Base-by-base conservation (phyloP, 2,329 filamentous ascomycete species). In the Nemania sp. region DNA sequence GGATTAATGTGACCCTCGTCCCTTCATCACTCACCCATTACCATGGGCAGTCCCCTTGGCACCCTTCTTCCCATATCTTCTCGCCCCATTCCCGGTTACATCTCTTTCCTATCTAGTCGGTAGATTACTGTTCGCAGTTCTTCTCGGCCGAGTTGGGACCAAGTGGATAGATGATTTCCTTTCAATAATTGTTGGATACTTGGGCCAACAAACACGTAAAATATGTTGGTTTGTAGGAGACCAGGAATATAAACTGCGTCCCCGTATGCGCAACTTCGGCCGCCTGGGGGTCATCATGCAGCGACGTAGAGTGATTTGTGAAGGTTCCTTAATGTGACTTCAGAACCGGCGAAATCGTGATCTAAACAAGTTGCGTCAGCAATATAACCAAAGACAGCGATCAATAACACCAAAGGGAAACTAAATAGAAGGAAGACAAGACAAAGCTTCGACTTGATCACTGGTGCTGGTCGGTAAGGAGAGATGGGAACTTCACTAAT, bases 1-100 rank as follows among this genome's bases (percentile, higher is more conserved):
- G 22, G 75, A 76, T 45, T 71, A 70, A 75, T 70, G 70, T 52
- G n/a, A 26, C 18, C n/a, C 41, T 59, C 66, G 41, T 43, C 20
- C 22, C n/a, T 3, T 11, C 18, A 20, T 26, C 43, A 24, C 29
- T 22, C 15, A 18, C 11, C 20, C 59, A 29, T 38, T 43, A 22
- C 27, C 26, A 26, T 38, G 24, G 41, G 32, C 32, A 45, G 13
- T 52, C 15, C 41, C 35, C 8, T 8, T 29, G 20, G 22, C 35
- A 10, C 49, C 53, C 41, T 45, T 22, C 20, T 24, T 7, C 41
- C 47, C 22, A 7, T 49, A 35, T 35, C 55, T 62, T 51, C 32
- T 59, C 49, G 47, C 59, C 38, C 29, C 20, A 26, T 41, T 49
- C 7, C 13, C 20, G 20, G 10, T 62, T 62, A 24, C 32, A 49